phyloP scores from a whole-genome alignment of 2,329 filamentous ascomycete species.

The Cladophialophora yegresii region DNA sequence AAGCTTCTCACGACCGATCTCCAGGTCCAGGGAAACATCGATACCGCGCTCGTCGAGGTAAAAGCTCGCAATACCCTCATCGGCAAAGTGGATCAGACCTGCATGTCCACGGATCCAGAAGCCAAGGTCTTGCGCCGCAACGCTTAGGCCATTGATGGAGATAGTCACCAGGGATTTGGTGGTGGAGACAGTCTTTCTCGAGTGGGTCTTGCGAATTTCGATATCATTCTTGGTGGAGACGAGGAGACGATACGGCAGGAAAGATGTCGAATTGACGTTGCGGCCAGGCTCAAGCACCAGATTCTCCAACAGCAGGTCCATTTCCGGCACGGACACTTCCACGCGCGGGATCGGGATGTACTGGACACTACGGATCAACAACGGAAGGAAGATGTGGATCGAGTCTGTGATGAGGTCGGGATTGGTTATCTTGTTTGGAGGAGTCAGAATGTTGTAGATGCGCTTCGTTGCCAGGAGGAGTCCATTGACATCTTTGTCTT shows the following conservation, averaged over 20 bases:
- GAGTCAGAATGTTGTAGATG: conserved; percentile 70
- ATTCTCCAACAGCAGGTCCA: conserved; percentile 87
- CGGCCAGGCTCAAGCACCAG: conserved; percentile 84
- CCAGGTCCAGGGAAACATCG: conserved; percentile 81
- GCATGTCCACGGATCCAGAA: conserved; percentile 84
- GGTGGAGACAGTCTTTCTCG: conserved; percentile 63
- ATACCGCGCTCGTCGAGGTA: conserved; percentile 82
- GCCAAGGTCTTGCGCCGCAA: conserved; percentile 82
- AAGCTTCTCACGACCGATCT: conserved; percentile 73
- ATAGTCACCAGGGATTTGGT: conserved; percentile 73
- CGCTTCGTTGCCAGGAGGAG: conserved; percentile 67
- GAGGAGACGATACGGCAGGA: conserved; percentile 80
- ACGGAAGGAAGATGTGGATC: conserved; percentile 77
- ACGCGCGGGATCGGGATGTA: conserved; percentile 86
- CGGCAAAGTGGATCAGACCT: conserved; percentile 71
- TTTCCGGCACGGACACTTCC: conserved; percentile 79
- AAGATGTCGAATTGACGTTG: conserved; percentile 82
- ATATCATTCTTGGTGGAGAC: conserved; percentile 83
- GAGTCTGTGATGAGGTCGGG: conserved; percentile 72
- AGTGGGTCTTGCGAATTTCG: conserved; percentile 77
- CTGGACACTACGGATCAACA: conserved; percentile 75
- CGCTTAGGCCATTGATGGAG: conserved; percentile 77
- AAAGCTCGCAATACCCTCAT: conserved; percentile 84
- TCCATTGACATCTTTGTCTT: conserved; percentile 71
- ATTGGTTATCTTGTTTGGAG: conserved; percentile 65